Percentiles rank a stretch among this genome's conserved stretches.
Evolutionary conservation across 768 basidiomycete species (phyloP).

Genomic region (Phaffia australis): DNA sequence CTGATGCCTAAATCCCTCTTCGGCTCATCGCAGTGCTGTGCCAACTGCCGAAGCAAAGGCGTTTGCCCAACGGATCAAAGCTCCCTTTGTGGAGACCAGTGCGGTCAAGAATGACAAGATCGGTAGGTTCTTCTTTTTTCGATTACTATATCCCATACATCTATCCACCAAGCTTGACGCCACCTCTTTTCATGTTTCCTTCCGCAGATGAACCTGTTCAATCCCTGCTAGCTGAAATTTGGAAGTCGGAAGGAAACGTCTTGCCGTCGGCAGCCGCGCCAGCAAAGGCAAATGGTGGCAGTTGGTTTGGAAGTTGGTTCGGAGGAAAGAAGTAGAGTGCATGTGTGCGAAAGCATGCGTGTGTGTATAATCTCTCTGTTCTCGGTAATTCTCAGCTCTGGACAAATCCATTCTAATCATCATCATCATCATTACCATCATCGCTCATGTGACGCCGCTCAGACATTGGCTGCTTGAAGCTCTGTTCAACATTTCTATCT

Average conservation of each 20-base stretch:
- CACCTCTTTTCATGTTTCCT: neutral
- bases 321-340: slow-evolving; percentile 23
- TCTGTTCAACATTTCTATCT: too few relatives aligned
- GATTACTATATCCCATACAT: neutral
- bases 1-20: neutral
- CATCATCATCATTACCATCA: too few relatives aligned
- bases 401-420: too few relatives aligned
- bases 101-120: slow-evolving; percentile 24
- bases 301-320: slow-evolving; percentile 22
- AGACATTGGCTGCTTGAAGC: too few relatives aligned
- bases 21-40: slow-evolving; percentile 11
- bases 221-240: slow-evolving; percentile 23
- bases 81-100: slow-evolving; percentile 24
- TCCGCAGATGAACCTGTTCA: slow-evolving; percentile 20
- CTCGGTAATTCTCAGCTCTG: too few relatives aligned
- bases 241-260: slow-evolving; percentile 13
- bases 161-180: neutral
- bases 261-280: slow-evolving; percentile 1
- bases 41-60: slow-evolving; percentile 20
- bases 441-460: too few relatives aligned
- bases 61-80: slow-evolving; percentile 23
- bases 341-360: too few relatives aligned
- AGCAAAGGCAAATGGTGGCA: slow-evolving; percentile 6
- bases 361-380: too few relatives aligned
- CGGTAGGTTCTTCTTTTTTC: neutral